Percentiles rank a stretch among this genome's conserved stretches.
phyloP scores from a whole-genome alignment of 2,329 filamentous ascomycete genomes.

The Xylaria sp. region DNA sequence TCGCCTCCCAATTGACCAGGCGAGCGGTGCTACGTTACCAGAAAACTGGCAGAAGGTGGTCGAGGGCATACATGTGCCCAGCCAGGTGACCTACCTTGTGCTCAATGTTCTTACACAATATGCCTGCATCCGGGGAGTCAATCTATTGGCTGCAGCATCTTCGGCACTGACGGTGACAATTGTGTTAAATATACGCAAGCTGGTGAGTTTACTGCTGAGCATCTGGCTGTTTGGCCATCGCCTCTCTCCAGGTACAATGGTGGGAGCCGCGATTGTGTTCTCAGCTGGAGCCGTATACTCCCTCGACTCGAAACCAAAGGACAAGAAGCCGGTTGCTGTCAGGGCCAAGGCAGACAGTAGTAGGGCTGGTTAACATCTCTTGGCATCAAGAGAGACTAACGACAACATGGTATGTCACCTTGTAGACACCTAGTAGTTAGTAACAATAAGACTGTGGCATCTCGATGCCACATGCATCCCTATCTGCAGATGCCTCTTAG shows the following conservation, averaged over 20 bases:
- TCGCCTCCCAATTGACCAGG: constrained; percentile 31
- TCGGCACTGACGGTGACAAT: constrained; percentile 95
- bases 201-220: constrained; percentile 84
- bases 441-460: constrained; percentile 4
- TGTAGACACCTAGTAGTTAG: constrained; percentile 5
- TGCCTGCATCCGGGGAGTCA: constrained; percentile 91
- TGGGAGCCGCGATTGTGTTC: constrained; percentile 83
- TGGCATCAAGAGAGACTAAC: neutral
- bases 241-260: constrained; percentile 67
- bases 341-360: constrained; percentile 10
- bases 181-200: constrained; percentile 89
- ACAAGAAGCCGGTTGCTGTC: constrained; percentile 11
- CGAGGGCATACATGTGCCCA: constrained; percentile 49
- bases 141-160: constrained; percentile 80
- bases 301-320: constrained; percentile 53
- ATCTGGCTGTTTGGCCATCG: constrained; percentile 92
- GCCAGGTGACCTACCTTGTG: constrained; percentile 64
- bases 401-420: neutral
- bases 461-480: neutral
- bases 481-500: neutral
- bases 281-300: constrained; percentile 87
- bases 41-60: constrained; percentile 36
- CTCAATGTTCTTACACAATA: constrained; percentile 88
- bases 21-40: constrained; percentile 34
- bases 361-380: constrained; percentile 8